Evolutionary conservation across 192 early-diverging fungal species (phyloP).

Genomic region (Gonapodya sp.): DNA sequence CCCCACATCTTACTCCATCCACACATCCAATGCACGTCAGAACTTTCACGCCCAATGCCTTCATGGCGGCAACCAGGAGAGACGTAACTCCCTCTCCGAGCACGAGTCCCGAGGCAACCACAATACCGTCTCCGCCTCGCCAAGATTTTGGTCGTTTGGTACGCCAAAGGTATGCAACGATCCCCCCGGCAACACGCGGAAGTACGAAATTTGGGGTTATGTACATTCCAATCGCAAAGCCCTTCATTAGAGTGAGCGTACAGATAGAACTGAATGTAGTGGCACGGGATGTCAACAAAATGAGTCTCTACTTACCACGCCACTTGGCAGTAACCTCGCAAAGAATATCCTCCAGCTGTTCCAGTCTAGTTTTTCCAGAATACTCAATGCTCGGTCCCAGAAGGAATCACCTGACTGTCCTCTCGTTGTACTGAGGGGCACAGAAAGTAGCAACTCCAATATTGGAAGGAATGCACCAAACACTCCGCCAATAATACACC

Average conservation of each 20-base stretch:
- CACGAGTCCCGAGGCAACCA: not conserved
- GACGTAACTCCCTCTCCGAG: not conserved
- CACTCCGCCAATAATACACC: constrained; percentile 40
- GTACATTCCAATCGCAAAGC: not conserved
- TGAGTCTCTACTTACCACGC: too few relatives aligned
- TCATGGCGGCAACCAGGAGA: not conserved
- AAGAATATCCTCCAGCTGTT: not conserved
- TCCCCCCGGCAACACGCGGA: not conserved
- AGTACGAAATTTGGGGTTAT: not conserved
- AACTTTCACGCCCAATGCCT: not conserved
- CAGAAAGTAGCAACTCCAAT: constrained; percentile 18
- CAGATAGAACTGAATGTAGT: too few relatives aligned
- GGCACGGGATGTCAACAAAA: too few relatives aligned
- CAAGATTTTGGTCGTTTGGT: not conserved
- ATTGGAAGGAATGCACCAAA: constrained; percentile 39
- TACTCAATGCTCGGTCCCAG: not conserved
- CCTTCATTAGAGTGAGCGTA: too few relatives aligned
- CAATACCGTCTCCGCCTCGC: not conserved
- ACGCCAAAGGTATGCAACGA: not conserved
- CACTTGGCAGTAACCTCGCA: not conserved
- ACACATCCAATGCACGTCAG: not conserved
- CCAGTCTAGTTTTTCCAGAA: not conserved
- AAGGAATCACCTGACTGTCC: not conserved
- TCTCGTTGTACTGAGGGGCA: not conserved
- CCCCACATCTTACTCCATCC: not conserved